These are phyloP conservation scores for Arthrobotrys musiformis DNA, from an alignment of 2,329 filamentous ascomycete genomes.

Conservation along the genomic window DNA sequence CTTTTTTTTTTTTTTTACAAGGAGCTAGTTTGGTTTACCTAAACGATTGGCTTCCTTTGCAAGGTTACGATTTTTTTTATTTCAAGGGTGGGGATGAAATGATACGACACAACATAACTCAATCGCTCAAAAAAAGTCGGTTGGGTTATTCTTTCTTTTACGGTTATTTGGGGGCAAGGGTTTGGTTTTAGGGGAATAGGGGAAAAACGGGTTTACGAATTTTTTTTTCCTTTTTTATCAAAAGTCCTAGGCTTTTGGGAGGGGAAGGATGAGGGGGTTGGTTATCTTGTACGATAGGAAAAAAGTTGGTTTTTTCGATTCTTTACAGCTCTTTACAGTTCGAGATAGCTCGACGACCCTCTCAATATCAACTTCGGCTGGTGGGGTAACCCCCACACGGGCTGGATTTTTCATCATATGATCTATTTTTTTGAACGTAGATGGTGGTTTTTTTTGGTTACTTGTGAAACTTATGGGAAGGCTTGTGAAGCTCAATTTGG, in stretches of 20 bases:
- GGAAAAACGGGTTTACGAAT: not conserved
- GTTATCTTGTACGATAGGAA: slow-evolving; percentile 36
- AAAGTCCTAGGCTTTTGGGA: not conserved
- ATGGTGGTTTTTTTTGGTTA: not conserved
- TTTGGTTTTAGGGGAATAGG: not conserved
- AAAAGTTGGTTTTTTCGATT: slow-evolving; percentile 17
- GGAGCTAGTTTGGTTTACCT: slow-evolving; percentile 13
- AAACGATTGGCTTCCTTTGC: not conserved
- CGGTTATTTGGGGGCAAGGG: slow-evolving; percentile 6
- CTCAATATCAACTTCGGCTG: not conserved
- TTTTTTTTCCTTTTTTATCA: not conserved
- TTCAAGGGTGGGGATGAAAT: slow-evolving; percentile 26
- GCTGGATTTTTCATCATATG: not conserved
- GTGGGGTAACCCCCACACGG: not conserved
- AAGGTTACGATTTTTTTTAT: slow-evolving; percentile 38
- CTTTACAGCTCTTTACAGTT: not conserved
- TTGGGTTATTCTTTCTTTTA: slow-evolving; percentile 9
- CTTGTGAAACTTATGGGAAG: not conserved
- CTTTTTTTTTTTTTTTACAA: slow-evolving; percentile 19
- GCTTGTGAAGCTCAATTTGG: not conserved
- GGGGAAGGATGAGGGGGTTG: not conserved
- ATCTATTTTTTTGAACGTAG: not conserved
- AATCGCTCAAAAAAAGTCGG: not conserved
- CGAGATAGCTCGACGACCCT: not conserved
- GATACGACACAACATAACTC: slow-evolving; percentile 32